Evolutionary conservation across 208 protist genomes (phyloP), one percentile per base, ranked within the genome.

Genomic region (Leishmania aethiopica): DNA sequence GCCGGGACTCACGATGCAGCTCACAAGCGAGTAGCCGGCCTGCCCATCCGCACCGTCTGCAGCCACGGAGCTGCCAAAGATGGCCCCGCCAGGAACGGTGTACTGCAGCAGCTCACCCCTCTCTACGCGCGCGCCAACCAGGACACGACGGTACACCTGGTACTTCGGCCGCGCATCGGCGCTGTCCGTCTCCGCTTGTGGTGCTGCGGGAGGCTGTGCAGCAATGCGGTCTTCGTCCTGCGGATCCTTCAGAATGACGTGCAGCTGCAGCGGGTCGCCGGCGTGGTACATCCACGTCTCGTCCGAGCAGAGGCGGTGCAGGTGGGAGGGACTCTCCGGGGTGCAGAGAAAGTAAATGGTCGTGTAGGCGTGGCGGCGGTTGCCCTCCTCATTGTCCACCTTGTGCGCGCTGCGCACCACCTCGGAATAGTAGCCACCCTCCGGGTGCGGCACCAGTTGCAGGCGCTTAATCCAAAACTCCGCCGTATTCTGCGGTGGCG

Each of bases 341-440:
- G 84, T 90, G 53, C 90, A 77, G 28, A 92, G 73, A 72, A 92
- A 92, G 83, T 92, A 92, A 47, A 92, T 92, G 79, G 82, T 88
- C 35, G 79, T 89, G 82, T 89, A 92, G 64, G 78, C 79, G 60
- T 49, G 59, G 35, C 86, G 84, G 22, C 32, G 47, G 59, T 75
- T 69, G 53, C 79, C 81, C 25, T 66, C 74, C 67, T 85, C 57
- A 47, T 88, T 90, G n/a, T 70, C 5, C 6, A 90, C 64, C 19
- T 60, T 59, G 69, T 88, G 81, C 5, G 80, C 74, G 37, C 80
- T 85, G 55, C 82, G 78, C 25, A 78, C 71, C 5, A 90, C 67
- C 42, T 86, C 85, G 4, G 47, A 70, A 55, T 84, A 90, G 78
- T 81, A 92, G 37, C 86, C 90, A 35, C 88, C 90, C 79, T 93